A percentile compares a stretch with the other conserved stretches of the same genome.
Conservation (phyloP, 495 filamentous ascomycete genomes). For the Aeminium ludgeri region DNA sequence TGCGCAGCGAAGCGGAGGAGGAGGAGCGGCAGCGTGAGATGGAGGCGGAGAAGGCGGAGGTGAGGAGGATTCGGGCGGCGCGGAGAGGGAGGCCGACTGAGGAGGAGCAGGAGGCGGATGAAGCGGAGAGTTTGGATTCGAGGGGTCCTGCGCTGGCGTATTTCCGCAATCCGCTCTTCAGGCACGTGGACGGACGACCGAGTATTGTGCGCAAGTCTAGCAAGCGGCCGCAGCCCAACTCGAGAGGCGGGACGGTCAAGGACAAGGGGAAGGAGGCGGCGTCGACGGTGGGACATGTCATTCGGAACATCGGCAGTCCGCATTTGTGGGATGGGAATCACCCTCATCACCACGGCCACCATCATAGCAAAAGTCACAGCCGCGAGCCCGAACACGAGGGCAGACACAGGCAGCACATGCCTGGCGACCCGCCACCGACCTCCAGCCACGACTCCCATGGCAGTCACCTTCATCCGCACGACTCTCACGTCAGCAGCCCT, state of each 20-base stretch:
- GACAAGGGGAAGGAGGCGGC: slow-evolving; percentile 21
- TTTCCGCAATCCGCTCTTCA: slow-evolving; percentile 25
- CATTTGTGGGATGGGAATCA: slow-evolving; percentile 16
- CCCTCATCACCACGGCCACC: no score
- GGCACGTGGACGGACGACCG: slow-evolving; percentile 21
- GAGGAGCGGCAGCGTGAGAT: slow-evolving; percentile 12
- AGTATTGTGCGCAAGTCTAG: slow-evolving; percentile 16
- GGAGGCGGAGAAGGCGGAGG: slow-evolving; percentile 13
- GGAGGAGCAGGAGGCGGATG: slow-evolving; percentile 15
- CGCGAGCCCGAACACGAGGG: slow-evolving; percentile 6
- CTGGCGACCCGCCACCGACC: slow-evolving; percentile 9
- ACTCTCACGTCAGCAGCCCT: slow-evolving; percentile 4
- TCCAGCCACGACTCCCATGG: background rate
- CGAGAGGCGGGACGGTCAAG: slow-evolving; percentile 16
- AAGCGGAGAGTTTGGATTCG: slow-evolving; percentile 20
- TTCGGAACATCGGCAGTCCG: slow-evolving; percentile 15
- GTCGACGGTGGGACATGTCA: slow-evolving; percentile 14
- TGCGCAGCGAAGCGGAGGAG: slow-evolving; percentile 26
- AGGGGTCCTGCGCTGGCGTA: slow-evolving; percentile 22
- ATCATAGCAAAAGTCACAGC: slow-evolving; percentile 6
- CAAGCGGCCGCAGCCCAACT: slow-evolving; percentile 10
- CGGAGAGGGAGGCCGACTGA: background rate
- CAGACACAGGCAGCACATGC: slow-evolving; percentile 6
- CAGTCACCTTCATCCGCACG: background rate
- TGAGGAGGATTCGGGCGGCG: slow-evolving; percentile 7